These are phyloP conservation scores for Malus orientalis DNA, from an alignment of 306 rosid genomes.

Conservation along the genomic window DNA sequence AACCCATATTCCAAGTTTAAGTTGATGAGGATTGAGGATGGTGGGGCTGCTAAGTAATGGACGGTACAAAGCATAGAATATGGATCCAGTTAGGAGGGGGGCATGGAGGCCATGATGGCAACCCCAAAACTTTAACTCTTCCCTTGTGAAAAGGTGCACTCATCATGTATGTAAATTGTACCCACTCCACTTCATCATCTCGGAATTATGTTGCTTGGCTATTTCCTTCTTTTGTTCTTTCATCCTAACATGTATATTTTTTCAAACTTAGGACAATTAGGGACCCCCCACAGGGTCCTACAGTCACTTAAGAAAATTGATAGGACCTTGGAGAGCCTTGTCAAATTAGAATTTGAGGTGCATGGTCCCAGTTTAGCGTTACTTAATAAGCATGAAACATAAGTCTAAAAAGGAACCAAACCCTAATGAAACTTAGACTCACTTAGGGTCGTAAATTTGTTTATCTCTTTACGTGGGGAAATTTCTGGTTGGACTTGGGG, in stretches of 20 bases:
- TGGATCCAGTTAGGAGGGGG: conserved; percentile 41
- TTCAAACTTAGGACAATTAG: conserved; percentile 21
- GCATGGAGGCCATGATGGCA: conserved; percentile 42
- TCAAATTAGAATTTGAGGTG: conserved; percentile 17
- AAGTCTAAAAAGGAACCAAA: conserved; percentile 26
- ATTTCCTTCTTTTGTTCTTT: conserved; percentile 38
- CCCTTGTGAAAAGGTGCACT: conserved; percentile 66
- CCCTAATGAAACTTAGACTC: conserved; percentile 4
- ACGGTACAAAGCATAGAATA: conserved; percentile 45
- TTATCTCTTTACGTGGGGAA: conserved; percentile 25
- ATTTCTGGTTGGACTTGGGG: conserved; percentile 23
- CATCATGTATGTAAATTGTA: conserved; percentile 23
- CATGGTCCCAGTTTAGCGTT: conserved; percentile 34
- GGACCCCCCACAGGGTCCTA: conserved; percentile 27
- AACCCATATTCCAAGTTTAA: conserved; percentile 36
- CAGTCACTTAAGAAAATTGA: conserved; percentile 24
- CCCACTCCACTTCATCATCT: conserved; percentile 31
- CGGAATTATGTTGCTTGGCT: conserved; percentile 51
- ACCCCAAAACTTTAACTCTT: conserved; percentile 52
- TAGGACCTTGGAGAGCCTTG: conserved; percentile 27
- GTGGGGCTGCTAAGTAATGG: conserved; percentile 35
- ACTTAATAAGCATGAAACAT: conserved; percentile 30
- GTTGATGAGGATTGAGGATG: conserved; percentile 10
- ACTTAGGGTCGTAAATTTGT: too few relatives aligned
- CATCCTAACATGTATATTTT: not conserved